Conservation (phyloP, 257 asterid species). For the Haberlea rhodopensis region DNA sequence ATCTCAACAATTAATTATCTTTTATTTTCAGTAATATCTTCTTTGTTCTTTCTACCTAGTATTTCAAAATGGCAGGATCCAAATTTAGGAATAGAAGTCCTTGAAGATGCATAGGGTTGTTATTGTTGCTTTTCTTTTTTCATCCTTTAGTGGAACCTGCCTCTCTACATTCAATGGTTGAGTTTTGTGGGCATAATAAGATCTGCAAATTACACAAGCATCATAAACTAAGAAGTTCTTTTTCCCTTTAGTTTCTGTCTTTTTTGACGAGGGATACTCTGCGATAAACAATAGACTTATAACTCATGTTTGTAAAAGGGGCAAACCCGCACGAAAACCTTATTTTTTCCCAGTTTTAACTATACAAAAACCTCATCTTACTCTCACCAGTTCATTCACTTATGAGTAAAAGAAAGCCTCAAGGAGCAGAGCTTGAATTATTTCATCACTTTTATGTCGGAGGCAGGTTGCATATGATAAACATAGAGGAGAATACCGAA, state of each 20-base stretch:
- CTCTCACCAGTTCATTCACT: not conserved
- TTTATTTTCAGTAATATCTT: not conserved
- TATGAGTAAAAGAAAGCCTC: not conserved
- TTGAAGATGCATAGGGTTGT: not conserved
- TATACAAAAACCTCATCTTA: not conserved
- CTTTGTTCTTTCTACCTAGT: not conserved
- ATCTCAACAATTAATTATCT: not conserved
- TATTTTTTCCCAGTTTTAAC: constrained; percentile 16
- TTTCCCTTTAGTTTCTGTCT: not conserved
- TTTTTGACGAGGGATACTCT: not conserved
- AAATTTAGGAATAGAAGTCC: not conserved
- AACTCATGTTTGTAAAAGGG: too few relatives aligned
- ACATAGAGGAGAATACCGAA: not conserved
- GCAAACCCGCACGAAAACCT: too few relatives aligned
- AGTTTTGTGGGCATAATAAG: not conserved
- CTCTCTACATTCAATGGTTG: not conserved
- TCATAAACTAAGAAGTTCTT: not conserved
- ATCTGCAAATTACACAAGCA: too few relatives aligned
- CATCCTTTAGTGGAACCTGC: not conserved
- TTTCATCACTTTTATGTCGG: constrained; percentile 2
- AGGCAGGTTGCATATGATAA: constrained; percentile 14
- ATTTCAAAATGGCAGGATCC: not conserved
- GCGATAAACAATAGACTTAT: not conserved
- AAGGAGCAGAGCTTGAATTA: not conserved
- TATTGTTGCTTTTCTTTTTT: not conserved